phyloP scores from a whole-genome alignment of 139 green algal genomes.

The Chlorella sp. region DNA sequence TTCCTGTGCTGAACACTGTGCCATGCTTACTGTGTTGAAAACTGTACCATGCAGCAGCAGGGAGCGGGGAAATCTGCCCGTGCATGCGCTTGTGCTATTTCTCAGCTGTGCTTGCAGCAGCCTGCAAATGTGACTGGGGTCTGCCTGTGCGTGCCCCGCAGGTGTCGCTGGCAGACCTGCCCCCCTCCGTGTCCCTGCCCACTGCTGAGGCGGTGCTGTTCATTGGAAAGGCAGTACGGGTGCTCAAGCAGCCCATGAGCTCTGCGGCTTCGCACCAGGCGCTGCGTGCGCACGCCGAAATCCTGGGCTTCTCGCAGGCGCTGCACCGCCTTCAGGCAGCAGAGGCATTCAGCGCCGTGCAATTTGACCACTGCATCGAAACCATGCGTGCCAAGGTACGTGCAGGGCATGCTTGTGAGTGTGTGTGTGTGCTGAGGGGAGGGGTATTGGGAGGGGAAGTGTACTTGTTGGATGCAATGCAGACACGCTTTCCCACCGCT shows the following conservation, averaged over 20 bases:
- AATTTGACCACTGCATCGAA: constrained; percentile 19
- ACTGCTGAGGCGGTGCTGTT: constrained; percentile 78
- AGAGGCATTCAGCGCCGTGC: neutral
- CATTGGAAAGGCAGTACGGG: constrained; percentile 83
- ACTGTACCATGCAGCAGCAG: too few species aligned
- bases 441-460: neutral
- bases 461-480: neutral
- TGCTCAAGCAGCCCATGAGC: constrained; percentile 62
- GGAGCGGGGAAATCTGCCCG: too few species aligned
- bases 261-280: constrained; percentile 36
- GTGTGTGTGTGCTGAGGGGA: neutral
- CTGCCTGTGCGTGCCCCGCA: constrained; percentile 20
- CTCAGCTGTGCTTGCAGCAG: too few species aligned
- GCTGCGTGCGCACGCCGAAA: constrained; percentile 60
- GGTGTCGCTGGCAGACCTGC: constrained; percentile 61
- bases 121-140: too few species aligned
- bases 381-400: constrained; percentile 55
- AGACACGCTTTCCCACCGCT: neutral
- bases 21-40: neutral
- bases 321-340: constrained; percentile 58
- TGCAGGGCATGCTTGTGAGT: neutral
- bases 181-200: constrained; percentile 60
- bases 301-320: constrained; percentile 49
- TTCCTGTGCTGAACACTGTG: neutral
- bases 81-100: too few species aligned